Conservation (phyloP, 768 basidiomycete species). For the Nidularia pulvinata region DNA sequence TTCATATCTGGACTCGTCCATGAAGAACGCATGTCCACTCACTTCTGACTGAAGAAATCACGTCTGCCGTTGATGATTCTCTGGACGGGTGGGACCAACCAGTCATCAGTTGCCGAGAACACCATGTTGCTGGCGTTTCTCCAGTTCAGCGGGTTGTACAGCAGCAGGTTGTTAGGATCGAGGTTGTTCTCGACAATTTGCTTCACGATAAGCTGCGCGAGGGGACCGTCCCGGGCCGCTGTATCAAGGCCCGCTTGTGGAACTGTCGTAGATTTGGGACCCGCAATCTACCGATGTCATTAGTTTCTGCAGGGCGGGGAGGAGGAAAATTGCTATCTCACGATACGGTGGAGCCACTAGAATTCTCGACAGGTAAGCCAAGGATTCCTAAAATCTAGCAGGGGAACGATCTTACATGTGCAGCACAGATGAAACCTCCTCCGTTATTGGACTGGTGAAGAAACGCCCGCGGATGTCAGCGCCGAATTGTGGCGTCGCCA, state of each 20-base stretch:
- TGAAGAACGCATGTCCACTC: background rate
- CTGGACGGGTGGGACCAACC: constrained; percentile 44
- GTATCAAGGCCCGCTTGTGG: constrained; percentile 59
- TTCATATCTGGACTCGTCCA: background rate
- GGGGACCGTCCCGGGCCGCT: constrained; percentile 42
- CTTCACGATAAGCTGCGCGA: constrained; percentile 50
- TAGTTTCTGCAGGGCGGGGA: background rate
- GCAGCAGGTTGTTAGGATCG: constrained; percentile 39
- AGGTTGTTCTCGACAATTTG: constrained; percentile 33
- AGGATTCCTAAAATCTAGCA: background rate
- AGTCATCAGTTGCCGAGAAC: constrained; percentile 40
- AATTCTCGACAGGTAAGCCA: background rate
- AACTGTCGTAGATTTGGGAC: constrained; percentile 51
- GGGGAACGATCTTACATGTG: constrained; percentile 40
- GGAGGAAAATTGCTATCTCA: constrained; percentile 15
- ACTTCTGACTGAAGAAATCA: constrained; percentile 55
- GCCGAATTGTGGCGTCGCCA: background rate
- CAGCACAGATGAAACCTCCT: constrained; percentile 58
- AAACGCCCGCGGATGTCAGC: background rate
- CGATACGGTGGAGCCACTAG: constrained; percentile 49
- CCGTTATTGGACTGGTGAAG: constrained; percentile 43
- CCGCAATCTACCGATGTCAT: constrained; percentile 36
- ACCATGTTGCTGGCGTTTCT: constrained; percentile 37
- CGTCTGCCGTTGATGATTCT: constrained; percentile 44
- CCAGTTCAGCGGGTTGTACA: constrained; percentile 54